A percentile compares a stretch with the other conserved stretches of the same genome.
These are phyloP conservation scores for Croton setiger DNA, from an alignment of 441 rosid genomes.

Conservation along the genomic window DNA sequence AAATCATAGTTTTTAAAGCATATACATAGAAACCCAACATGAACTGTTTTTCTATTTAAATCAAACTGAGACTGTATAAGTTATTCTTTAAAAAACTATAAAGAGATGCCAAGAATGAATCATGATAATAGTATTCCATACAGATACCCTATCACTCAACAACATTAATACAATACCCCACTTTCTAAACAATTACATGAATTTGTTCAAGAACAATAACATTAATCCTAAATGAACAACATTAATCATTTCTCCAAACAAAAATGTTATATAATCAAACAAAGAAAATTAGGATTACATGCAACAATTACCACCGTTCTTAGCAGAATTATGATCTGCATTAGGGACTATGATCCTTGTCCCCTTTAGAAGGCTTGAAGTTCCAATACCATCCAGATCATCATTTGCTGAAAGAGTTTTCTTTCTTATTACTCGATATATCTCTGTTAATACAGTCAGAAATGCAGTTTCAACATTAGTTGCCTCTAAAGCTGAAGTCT, in stretches of 20 bases:
- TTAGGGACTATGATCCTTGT: conserved; percentile 60
- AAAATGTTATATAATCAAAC: neutral
- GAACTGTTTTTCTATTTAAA: too few species aligned
- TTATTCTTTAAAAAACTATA: too few species aligned
- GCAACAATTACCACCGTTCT: conserved; percentile 50
- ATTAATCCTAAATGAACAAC: conserved; percentile 19
- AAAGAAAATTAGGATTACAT: conserved; percentile 22
- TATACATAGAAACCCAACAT: too few species aligned
- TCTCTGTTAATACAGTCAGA: conserved; percentile 58
- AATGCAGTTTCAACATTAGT: conserved; percentile 82
- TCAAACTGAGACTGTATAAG: too few species aligned
- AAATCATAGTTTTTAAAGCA: too few species aligned
- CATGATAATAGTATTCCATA: too few species aligned
- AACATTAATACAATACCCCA: neutral
- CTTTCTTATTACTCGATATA: conserved; percentile 63
- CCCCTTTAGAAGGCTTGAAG: conserved; percentile 52
- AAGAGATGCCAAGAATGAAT: too few species aligned
- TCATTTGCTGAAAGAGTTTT: conserved; percentile 51
- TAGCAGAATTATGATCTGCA: conserved; percentile 37
- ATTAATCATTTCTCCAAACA: neutral
- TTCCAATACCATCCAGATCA: conserved; percentile 36
- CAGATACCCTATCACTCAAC: conserved; percentile 6
- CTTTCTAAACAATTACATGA: neutral
- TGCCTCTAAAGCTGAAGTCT: conserved; percentile 80
- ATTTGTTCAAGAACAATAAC: conserved; percentile 5